Base-by-base conservation (phyloP, 2,329 filamentous ascomycete genomes). In the Podosphaera fusca region DNA sequence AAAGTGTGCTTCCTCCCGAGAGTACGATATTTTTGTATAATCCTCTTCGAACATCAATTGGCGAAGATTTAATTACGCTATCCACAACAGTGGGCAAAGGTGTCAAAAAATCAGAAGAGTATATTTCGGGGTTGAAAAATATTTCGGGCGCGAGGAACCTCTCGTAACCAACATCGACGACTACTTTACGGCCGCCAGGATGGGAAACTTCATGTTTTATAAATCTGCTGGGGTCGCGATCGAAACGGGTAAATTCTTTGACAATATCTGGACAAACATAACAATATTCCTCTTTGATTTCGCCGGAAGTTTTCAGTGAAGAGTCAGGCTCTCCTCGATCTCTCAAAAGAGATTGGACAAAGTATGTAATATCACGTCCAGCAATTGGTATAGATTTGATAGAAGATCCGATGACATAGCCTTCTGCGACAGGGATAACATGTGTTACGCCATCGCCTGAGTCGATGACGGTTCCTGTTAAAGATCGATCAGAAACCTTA, bases 21-120 rank as follows among this genome's bases (percentile, higher is more conserved):
- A 98, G 77, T 40, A 98, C 92, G 72, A 98, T 98, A 73, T 98
- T 98, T 81, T 98, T 98, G 80, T 98, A 98, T 42, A 98, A 77
- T 47, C 92, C 92, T 72, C 92, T 82, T 67, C 92, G 85, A 51
- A 98, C 94, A 68, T 98, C 92, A 65, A 98, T 98, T 47, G 92
- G 92, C 38, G 90, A 95, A 58, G 88, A 90, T 72, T 98, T 92
- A 65, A 98, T 98, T 61, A 96, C 92, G 58, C 84, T 85, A 68
- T 98, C 92, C 60, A 98, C 94, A 55, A 98, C 92, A 55, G 80
- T 85, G 31, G 92, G 92, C 7, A 98, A 79, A 12, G 92, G 92
- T 10, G 92, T 98, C 62, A 98, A 74, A 75, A 98, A 98, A 69
- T 98, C 92, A 63, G 90, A 96, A 60, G 87, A 95, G 77, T 96